Conservation (phyloP, 306 rosid genomes). For the Notholithocarpus densiflorus region DNA sequence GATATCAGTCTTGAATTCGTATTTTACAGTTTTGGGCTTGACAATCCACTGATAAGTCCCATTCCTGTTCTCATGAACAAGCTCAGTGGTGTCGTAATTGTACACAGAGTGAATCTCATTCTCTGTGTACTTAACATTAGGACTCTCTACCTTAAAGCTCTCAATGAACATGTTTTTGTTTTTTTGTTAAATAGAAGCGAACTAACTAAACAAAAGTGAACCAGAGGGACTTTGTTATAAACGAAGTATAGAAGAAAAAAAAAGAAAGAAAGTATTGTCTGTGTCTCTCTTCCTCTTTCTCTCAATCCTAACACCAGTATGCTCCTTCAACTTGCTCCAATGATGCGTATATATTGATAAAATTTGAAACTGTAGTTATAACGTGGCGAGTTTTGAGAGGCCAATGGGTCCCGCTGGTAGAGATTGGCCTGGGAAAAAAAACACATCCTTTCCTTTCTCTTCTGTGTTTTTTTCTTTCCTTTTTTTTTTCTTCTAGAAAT, state of each 20-base stretch:
- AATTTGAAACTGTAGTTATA: neutral
- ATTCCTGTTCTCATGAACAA: conserved; percentile 74
- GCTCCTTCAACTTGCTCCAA: neutral
- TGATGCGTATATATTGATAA: conserved; percentile 33
- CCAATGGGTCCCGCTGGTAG: neutral
- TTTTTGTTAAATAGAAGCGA: neutral
- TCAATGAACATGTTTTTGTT: conserved; percentile 68
- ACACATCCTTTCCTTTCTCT: neutral
- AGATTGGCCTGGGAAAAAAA: conserved; percentile 28
- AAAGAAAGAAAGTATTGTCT: neutral
- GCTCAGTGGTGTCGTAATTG: conserved; percentile 87
- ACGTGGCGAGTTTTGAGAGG: conserved; percentile 40
- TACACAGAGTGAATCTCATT: conserved; percentile 82
- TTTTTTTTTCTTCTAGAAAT: accelerated
- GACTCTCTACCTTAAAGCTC: conserved; percentile 83
- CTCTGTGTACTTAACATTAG: conserved; percentile 68
- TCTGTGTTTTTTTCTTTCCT: too few relatives aligned
- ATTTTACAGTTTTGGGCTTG: conserved; percentile 77
- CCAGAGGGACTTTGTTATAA: neutral
- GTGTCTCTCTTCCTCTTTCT: neutral
- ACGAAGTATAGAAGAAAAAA: neutral
- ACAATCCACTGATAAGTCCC: conserved; percentile 92
- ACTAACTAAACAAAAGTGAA: neutral
- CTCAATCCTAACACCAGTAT: neutral
- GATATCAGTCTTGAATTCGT: conserved; percentile 68